phyloP scores from a whole-genome alignment of 2,329 filamentous ascomycete genomes.

The Fusarium sp. region DNA sequence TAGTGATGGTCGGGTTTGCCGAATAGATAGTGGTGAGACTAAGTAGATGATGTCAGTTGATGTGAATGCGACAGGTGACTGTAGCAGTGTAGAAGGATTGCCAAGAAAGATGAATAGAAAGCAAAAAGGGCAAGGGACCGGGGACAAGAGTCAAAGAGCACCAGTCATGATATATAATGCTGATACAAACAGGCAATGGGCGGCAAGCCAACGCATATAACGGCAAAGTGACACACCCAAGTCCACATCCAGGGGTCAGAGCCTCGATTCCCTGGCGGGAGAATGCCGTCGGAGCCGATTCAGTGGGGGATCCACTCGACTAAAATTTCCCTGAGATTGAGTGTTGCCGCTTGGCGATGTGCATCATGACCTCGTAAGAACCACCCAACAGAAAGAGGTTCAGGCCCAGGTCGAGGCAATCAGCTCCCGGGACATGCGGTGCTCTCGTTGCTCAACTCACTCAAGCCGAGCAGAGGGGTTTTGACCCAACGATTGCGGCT shows the following conservation, averaged over 20 bases:
- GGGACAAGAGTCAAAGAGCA: slow-evolving; percentile 19
- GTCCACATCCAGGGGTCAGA: slow-evolving; percentile 42
- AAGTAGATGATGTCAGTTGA: slow-evolving; percentile 23
- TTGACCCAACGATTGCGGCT: slow-evolving; percentile 28
- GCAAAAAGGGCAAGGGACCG: slow-evolving; percentile 15
- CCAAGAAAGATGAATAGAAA: not conserved
- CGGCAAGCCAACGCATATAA: slow-evolving; percentile 33
- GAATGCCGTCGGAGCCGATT: slow-evolving; percentile 46
- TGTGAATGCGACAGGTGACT: not conserved
- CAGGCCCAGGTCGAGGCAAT: slow-evolving; percentile 3
- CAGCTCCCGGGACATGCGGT: not conserved
- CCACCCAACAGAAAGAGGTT: slow-evolving; percentile 11
- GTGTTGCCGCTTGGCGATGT: slow-evolving; percentile 50
- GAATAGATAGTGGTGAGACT: slow-evolving; percentile 25
- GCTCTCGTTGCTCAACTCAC: slow-evolving; percentile 12
- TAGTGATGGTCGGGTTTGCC: slow-evolving; percentile 17
- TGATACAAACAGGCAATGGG: slow-evolving; percentile 30
- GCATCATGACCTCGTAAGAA: slow-evolving; percentile 41
- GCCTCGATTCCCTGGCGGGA: slow-evolving; percentile 43
- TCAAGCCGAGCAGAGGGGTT: slow-evolving; percentile 14
- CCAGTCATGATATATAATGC: slow-evolving; percentile 44
- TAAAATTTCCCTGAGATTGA: slow-evolving; percentile 46
- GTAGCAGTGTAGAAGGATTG: not conserved
- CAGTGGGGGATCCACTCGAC: slow-evolving; percentile 46
- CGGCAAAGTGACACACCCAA: slow-evolving; percentile 40